Base-by-base conservation (phyloP, 225 moss, liverwort and hornwort species). In the Pseudoscleropodium purum region DNA sequence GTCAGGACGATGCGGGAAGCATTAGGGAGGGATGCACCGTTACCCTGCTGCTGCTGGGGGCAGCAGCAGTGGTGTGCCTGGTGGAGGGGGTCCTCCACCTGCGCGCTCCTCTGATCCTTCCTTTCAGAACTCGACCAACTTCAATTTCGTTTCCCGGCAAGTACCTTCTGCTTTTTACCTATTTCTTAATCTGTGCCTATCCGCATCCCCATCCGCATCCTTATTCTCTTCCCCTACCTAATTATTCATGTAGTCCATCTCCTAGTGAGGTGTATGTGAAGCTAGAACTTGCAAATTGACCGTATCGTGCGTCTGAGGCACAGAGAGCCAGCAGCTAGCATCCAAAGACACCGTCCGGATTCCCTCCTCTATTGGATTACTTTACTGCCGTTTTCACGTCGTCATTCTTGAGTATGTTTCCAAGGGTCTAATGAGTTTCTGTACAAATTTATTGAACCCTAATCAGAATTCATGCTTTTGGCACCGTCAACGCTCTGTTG, bases 31-130 rank as follows among this genome's bases (percentile, higher is more conserved):
- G 89, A 97, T 97, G 97, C 95, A 96, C 94, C 96, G 97, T 75
- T 97, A 96, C 92, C 92, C 97, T 94, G 96, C 97, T 95, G 97
- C 96, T 90, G 92, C 91, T 87, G 93, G 93, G 85, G 96, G 94
- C 90, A 94, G 96, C 97, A 96, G 97, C 96, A 96, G 96, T 89
- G 96, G 96, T 87, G 95, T 93, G 84, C 91, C 93, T 84, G 95
- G 95, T 66, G 91, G 95, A 84, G 93, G 93, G 59, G 93, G 93
- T 52, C 91, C 93, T 85, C 91, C 92, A 76, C 89, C 91, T 88
- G 54, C 93, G 84, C 94, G 94, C 89, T 92, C 94, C 93, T 93
- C 96, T 91, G 97, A 97, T 89, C 92, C 96, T 77, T 91, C 94
- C 60, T 96, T 96, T 89, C 91, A 95, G 83, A 92, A 94, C 84